Evolutionary conservation across 306 rosid genomes (phyloP), one percentile per base, ranked within the genome.

Genomic region (Prinsepia uniflora): DNA sequence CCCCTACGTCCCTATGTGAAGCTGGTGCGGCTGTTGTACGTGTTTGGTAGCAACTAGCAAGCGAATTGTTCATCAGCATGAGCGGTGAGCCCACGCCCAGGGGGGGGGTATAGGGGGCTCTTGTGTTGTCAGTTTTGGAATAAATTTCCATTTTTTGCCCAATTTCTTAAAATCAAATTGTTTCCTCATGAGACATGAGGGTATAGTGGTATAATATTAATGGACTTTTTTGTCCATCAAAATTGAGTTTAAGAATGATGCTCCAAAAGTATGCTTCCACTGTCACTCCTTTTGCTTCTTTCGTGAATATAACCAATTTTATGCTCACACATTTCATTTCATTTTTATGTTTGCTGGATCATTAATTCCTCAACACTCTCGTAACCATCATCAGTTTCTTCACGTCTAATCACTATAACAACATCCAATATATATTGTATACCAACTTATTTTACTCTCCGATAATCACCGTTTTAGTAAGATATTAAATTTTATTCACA

Each of bases 91-190:
- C 64, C 43, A 42, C 49, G 19, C n/a, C n/a, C n/a, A n/a, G n/a
- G n/a, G n/a, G n/a, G n/a, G n/a, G n/a, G n/a, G n/a, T n/a, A n/a
- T n/a, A 1, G 36, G 41, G 53, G 3, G 47, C 2, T 30, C 20
- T 0, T 62, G 70, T 48, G 69, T 60, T 17, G 68, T 40, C 76
- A 49, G 61, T 49, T 63, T 62, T 54, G 45, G 62, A 72, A 72
- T 40, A 72, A 19, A 19, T 62, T 72, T 53, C 76, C 60, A 12
- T 48, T 18, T 19, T 63, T 19, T 20, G 19, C 49, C 63, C 41
- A 63, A 19, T 69, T 15, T 72, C 22, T 17, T 50, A 39, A 39
- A 72, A 62, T 54, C 62, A 72, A 65, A 62, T 42, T 72, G 55
- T 44, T 62, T n/a, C 13, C 50, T 24, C n/a, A 22, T 10, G 5